Evolutionary conservation across 768 basidiomycete genomes (phyloP).

Genomic region (Mycena alexandri): DNA sequence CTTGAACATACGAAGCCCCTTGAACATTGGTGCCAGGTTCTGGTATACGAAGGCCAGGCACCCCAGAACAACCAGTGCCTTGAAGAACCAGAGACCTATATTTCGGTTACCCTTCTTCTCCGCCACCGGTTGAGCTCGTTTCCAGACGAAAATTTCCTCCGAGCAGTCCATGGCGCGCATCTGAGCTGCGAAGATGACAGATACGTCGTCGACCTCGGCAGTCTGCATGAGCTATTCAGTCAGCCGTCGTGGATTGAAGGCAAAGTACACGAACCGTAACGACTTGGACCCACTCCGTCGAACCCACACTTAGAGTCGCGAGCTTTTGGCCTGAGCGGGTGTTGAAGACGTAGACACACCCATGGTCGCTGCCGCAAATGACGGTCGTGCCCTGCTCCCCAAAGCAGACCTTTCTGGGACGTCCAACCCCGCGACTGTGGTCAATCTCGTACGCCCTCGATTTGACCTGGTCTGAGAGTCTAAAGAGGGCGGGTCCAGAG

Average conservation of each 20-base stretch:
- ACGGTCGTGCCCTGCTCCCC: conserved; percentile 12
- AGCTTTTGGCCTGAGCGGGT: conserved; percentile 11
- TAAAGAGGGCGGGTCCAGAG: conserved; percentile 21
- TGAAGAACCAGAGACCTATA: not conserved
- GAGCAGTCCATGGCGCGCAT: conserved; percentile 14
- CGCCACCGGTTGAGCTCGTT: conserved; percentile 12
- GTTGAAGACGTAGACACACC: conserved; percentile 22
- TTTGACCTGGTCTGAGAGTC: conserved; percentile 10
- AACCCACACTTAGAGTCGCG: conserved; percentile 15
- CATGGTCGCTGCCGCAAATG: conserved; percentile 15
- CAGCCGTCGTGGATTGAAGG: not conserved
- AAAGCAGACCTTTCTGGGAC: conserved; percentile 16
- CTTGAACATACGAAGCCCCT: too few species aligned
- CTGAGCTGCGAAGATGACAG: conserved; percentile 21
- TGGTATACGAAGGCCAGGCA: conserved; percentile 15
- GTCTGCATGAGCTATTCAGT: not conserved
- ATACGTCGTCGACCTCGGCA: too few species aligned
- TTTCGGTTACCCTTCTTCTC: conserved; percentile 11
- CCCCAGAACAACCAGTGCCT: conserved; percentile 18
- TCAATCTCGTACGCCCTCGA: conserved; percentile 12
- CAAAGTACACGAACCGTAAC: conserved; percentile 12
- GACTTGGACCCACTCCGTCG: conserved; percentile 19
- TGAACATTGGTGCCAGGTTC: too few species aligned
- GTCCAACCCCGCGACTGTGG: not conserved
- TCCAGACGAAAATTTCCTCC: conserved; percentile 23